A percentile compares a stretch with the other conserved stretches of the same genome.
These are phyloP conservation scores for Coprinopsis marcescibilis DNA, from an alignment of 768 basidiomycete species.

Conservation along the genomic window DNA sequence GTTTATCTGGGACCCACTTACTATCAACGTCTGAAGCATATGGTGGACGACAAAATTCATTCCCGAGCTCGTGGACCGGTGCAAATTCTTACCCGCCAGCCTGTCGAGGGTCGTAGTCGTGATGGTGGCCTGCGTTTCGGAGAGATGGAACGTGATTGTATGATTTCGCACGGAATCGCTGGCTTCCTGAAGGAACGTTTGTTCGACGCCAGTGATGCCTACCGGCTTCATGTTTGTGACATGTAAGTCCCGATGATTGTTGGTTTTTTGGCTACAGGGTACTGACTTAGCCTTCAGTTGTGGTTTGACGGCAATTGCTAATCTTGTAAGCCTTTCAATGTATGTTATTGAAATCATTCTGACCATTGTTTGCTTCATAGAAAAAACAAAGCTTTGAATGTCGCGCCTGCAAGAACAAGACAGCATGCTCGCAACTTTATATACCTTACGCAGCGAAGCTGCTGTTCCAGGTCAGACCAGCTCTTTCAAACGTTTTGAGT, in stretches of 20 bases:
- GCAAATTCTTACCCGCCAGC: constrained; percentile 95
- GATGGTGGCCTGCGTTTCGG: constrained; percentile 99
- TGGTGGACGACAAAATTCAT: constrained; percentile 99
- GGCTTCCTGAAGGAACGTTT: constrained; percentile 96
- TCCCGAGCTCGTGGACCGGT: constrained; percentile 96
- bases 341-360: constrained; percentile 7
- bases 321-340: constrained; percentile 54
- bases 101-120: constrained; percentile 96
- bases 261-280: background rate
- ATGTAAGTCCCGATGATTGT: constrained; percentile 53
- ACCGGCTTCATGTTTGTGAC: constrained; percentile 93
- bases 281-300: constrained; percentile 47
- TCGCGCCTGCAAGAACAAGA: constrained; percentile 96
- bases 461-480: constrained; percentile 76
- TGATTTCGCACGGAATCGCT: constrained; percentile 99
- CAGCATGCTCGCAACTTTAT: constrained; percentile 84
- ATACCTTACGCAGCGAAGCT: constrained; percentile 97
- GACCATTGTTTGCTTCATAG: constrained; percentile 28
- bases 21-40: constrained; percentile 98
- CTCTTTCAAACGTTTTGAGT: background rate
- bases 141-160: constrained; percentile 99
- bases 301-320: constrained; percentile 95
- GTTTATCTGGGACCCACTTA: constrained; percentile 98
- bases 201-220: constrained; percentile 90
- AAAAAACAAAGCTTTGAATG: constrained; percentile 99